Conservation (phyloP, 345 rosid genomes). For the Schrenkiella parvula region DNA sequence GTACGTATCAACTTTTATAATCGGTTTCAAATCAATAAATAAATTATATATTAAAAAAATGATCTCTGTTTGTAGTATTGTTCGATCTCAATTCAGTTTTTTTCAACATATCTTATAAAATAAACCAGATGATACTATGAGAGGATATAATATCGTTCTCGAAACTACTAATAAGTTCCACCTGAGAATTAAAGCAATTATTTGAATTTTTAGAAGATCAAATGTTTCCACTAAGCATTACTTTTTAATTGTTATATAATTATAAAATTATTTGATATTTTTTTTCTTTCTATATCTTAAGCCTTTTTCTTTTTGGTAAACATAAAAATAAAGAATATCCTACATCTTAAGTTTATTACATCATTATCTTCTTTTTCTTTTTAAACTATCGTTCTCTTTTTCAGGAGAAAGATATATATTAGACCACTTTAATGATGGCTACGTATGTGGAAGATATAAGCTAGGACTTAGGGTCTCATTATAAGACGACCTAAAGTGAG, state of each 20-base stretch:
- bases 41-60: too few species aligned
- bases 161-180: not conserved
- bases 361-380: not conserved
- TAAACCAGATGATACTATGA: not conserved
- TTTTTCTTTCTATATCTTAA: too few species aligned
- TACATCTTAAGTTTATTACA: too few species aligned
- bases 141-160: not conserved
- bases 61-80: too few species aligned
- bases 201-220: not conserved
- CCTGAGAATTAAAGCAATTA: not conserved
- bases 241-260: not conserved
- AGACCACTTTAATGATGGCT: conserved; percentile 16
- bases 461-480: conserved; percentile 8
- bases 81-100: too few species aligned
- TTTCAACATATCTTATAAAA: too few species aligned
- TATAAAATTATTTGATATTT: not conserved
- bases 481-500: conserved; percentile 20
- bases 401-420: not conserved
- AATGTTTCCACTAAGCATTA: not conserved
- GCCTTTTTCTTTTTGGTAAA: too few species aligned
- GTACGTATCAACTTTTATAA: too few species aligned
- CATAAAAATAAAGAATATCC: too few species aligned
- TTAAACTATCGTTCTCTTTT: not conserved
- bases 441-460: conserved; percentile 16
- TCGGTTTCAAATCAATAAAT: too few species aligned